phyloP scores from a whole-genome alignment of 169 alveolate species.

The Perkinsus olseni region DNA sequence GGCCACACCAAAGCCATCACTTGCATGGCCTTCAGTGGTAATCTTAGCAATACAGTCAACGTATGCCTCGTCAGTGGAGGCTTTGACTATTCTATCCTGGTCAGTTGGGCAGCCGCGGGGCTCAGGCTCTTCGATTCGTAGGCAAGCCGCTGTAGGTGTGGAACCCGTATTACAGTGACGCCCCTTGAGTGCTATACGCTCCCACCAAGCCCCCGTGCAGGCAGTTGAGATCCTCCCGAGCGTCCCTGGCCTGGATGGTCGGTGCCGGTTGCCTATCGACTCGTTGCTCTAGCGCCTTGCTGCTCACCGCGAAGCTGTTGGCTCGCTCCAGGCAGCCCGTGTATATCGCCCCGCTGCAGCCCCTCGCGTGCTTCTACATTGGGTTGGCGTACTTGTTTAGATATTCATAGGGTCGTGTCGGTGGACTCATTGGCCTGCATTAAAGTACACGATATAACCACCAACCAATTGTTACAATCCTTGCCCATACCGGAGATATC shows the following conservation, averaged over 20 bases:
- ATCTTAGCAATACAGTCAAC: background rate
- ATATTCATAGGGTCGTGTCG: background rate
- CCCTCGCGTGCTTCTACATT: no score
- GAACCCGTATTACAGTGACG: background rate
- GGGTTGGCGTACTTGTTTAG: no score
- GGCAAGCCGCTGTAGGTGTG: background rate
- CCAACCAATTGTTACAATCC: background rate
- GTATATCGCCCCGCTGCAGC: no score
- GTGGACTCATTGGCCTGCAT: background rate
- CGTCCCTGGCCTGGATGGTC: background rate
- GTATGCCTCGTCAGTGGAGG: background rate
- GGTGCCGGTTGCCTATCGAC: background rate
- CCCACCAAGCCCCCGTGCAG: background rate
- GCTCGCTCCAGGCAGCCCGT: no score
- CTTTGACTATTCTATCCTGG: background rate
- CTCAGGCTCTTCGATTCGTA: background rate
- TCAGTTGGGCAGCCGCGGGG: background rate
- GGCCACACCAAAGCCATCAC: background rate
- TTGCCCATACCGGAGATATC: background rate
- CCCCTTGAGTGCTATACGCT: background rate
- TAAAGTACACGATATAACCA: background rate
- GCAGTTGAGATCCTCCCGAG: background rate
- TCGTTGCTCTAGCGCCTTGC: no score
- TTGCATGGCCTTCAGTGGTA: background rate
- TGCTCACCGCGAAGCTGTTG: no score